phyloP scores from a whole-genome alignment of 768 basidiomycete genomes.

The Mycena galopus region DNA sequence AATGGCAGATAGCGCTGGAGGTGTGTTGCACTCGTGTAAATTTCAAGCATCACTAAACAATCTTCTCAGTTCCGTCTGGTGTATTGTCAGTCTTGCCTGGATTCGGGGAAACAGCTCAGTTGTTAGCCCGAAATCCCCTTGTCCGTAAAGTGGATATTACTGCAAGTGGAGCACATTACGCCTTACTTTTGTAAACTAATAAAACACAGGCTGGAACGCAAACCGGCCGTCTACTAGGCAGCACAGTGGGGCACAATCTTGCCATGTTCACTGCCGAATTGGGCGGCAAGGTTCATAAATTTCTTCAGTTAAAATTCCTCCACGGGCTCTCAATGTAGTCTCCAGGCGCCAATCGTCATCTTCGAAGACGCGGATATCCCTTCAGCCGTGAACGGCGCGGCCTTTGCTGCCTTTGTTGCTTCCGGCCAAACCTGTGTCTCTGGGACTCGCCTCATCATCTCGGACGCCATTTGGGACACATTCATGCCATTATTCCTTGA shows the following conservation, averaged over 20 bases:
- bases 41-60: not conserved
- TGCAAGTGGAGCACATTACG: constrained; percentile 53
- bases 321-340: not conserved
- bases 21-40: constrained; percentile 51
- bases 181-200: no score
- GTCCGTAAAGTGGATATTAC: constrained; percentile 89
- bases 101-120: constrained; percentile 74
- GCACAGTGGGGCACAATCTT: constrained; percentile 80
- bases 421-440: constrained; percentile 95
- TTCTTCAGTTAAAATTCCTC: not conserved
- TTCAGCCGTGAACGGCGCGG: constrained; percentile 85
- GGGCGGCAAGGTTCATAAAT: constrained; percentile 77
- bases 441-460: constrained; percentile 85
- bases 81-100: constrained; percentile 84
- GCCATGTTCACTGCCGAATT: constrained; percentile 86
- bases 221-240: constrained; percentile 82
- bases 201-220: constrained; percentile 75
- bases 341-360: constrained; percentile 82
- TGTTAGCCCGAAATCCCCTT: constrained; percentile 73
- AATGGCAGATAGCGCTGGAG: constrained; percentile 73
- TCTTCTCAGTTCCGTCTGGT: constrained; percentile 74
- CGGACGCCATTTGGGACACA: constrained; percentile 74
- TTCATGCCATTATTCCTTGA: constrained; percentile 74
- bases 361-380: constrained; percentile 83
- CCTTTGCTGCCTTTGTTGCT: constrained; percentile 88